Conservation (phyloP, 2,329 filamentous ascomycete genomes). For the Metarhizium album region DNA sequence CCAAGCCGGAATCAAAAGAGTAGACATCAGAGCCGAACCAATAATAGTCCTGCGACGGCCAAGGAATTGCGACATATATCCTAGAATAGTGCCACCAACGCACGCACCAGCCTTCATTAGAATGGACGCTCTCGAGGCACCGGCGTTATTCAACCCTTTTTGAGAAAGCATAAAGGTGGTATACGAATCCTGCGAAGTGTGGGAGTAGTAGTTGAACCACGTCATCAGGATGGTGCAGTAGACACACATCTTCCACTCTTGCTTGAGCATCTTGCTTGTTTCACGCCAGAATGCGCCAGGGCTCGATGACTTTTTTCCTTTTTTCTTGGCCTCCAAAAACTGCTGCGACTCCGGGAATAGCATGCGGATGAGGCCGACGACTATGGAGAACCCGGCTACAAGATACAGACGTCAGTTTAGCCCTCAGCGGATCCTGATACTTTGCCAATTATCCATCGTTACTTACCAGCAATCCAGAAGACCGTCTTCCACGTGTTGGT, state of each 20-base stretch:
- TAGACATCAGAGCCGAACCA: constrained; percentile 47
- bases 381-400: constrained; percentile 52
- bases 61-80: constrained; percentile 64
- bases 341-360: constrained; percentile 65
- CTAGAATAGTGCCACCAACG: constrained; percentile 61
- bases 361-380: constrained; percentile 55
- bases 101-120: constrained; percentile 71
- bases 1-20: constrained; percentile 56
- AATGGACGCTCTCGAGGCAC: constrained; percentile 64
- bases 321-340: constrained; percentile 58
- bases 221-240: constrained; percentile 75
- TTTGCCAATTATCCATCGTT: not conserved
- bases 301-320: constrained; percentile 37
- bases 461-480: constrained; percentile 54
- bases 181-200: constrained; percentile 72
- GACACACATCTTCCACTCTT: constrained; percentile 67
- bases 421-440: not conserved
- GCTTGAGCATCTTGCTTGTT: constrained; percentile 53
- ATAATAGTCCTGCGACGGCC: constrained; percentile 63
- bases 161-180: constrained; percentile 69
- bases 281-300: constrained; percentile 55
- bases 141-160: constrained; percentile 55
- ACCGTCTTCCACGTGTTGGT: constrained; percentile 62
- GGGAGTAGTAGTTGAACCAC: constrained; percentile 65
- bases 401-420: not conserved